Percentiles rank a stretch among this genome's conserved stretches.
Evolutionary conservation across 2,329 filamentous ascomycete species (phyloP).

Genomic region (Mycogone perniciosa): DNA sequence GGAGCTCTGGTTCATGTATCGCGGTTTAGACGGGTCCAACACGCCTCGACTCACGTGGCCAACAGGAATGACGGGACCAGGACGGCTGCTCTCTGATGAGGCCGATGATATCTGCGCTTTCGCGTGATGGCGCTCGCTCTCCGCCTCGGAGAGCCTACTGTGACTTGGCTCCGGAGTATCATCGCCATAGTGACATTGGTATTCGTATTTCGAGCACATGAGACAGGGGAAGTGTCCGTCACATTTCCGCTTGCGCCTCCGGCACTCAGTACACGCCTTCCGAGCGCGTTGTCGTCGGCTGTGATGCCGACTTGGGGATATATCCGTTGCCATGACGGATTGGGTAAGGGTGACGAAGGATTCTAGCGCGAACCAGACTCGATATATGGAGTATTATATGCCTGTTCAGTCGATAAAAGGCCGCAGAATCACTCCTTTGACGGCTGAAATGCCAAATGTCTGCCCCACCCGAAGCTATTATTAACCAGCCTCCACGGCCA

Average conservation of each 20-base stretch:
- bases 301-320: no score
- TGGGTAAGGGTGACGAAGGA: no score
- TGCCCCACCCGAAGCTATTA: no score
- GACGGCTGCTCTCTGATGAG: background rate
- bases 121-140: background rate
- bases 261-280: constrained; percentile 9
- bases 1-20: constrained; percentile 14
- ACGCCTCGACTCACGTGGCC: background rate
- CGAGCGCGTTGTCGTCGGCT: background rate
- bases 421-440: no score
- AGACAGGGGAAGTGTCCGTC: constrained; percentile 13
- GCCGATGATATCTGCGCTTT: background rate
- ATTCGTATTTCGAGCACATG: constrained; percentile 13
- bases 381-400: no score
- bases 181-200: constrained; percentile 13
- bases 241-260: constrained; percentile 15
- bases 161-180: background rate
- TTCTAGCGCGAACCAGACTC: no score
- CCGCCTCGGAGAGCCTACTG: background rate
- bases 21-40: constrained; percentile 5
- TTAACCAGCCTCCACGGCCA: no score
- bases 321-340: no score
- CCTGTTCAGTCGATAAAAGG: no score
- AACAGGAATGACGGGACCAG: background rate
- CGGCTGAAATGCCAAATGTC: no score